phyloP scores from a whole-genome alignment of 148 eudicot genomes.

The Nepenthes gracilis region DNA sequence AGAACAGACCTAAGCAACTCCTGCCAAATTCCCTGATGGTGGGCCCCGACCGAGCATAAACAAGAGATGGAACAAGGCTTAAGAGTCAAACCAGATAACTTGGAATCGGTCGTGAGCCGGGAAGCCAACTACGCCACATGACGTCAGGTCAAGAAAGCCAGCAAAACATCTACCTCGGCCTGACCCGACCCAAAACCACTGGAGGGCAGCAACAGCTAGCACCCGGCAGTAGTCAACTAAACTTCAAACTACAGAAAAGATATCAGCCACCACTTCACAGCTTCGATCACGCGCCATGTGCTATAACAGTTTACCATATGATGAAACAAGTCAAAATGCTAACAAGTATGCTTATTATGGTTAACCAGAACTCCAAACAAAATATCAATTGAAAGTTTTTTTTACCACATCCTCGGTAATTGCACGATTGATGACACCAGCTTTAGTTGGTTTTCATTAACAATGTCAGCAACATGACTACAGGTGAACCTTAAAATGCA shows the following conservation, averaged over 20 bases:
- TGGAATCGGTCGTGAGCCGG: neutral
- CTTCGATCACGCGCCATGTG: neutral
- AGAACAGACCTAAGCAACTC: neutral
- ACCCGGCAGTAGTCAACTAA: neutral
- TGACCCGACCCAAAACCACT: neutral
- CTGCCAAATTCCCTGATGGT: neutral
- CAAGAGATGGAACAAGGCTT: too few species aligned
- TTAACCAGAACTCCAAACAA: neutral
- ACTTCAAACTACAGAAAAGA: neutral
- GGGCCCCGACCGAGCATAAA: too few species aligned
- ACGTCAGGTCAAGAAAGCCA: neutral
- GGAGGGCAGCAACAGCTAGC: neutral
- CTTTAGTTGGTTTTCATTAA: neutral
- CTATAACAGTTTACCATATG: neutral
- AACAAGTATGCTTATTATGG: neutral
- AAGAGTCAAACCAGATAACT: neutral
- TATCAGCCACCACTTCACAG: neutral
- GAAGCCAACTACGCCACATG: neutral
- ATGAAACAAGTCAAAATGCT: neutral
- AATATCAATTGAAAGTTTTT: neutral
- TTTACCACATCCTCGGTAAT: constrained; percentile 18
- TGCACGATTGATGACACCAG: neutral
- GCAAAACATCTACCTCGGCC: neutral
- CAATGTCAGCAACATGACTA: neutral
- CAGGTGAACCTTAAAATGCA: neutral